Conservation (phyloP, 305 asterid species). For the Fraxinus sp. region DNA sequence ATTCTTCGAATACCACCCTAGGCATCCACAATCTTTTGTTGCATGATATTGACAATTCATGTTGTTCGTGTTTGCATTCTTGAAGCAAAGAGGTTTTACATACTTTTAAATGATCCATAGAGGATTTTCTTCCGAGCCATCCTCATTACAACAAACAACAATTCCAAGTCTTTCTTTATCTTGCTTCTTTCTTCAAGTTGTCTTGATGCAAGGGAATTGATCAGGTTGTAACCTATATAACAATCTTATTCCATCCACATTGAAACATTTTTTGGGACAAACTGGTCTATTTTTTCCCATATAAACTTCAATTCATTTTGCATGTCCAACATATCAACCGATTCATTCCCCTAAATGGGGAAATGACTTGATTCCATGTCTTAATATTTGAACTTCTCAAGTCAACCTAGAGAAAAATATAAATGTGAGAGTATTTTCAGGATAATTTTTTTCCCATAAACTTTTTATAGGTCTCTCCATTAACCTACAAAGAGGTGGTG, state of each 20-base stretch:
- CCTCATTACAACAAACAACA: not conserved
- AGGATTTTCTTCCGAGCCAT: not conserved
- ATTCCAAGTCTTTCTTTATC: not conserved
- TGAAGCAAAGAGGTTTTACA: not conserved
- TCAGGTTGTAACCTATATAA: not conserved
- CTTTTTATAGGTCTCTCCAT: not conserved
- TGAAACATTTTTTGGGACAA: not conserved
- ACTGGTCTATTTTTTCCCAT: not conserved
- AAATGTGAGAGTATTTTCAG: not conserved
- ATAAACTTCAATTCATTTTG: not conserved
- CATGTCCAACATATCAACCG: not conserved
- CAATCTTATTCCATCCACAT: not conserved
- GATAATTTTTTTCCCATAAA: not conserved
- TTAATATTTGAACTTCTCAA: not conserved
- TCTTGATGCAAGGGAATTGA: not conserved
- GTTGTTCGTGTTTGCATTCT: not conserved
- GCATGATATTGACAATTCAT: not conserved
- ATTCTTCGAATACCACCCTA: not conserved
- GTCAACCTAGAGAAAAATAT: not conserved
- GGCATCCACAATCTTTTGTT: not conserved
- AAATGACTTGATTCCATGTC: not conserved
- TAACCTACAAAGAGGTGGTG: not conserved
- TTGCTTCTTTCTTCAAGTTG: not conserved
- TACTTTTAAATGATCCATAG: not conserved
- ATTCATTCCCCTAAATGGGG: not conserved